Evolutionary conservation across 805 yeast species (phyloP).

Genomic region (Brettanomyces nanus): DNA sequence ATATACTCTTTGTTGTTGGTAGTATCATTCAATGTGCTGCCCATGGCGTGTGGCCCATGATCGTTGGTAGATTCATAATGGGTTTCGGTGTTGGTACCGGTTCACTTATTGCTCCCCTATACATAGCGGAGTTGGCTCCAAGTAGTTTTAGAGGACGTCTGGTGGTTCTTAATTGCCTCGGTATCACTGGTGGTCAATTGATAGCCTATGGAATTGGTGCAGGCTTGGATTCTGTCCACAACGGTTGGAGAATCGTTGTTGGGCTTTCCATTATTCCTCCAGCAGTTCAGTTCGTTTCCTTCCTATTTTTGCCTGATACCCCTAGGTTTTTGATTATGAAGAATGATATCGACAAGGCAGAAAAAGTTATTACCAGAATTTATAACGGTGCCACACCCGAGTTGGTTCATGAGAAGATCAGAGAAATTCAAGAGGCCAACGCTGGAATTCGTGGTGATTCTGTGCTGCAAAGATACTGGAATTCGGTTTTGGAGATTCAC

Average conservation of each 20-base stretch:
- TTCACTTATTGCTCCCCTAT: constrained; percentile 87
- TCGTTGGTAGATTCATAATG: constrained; percentile 82
- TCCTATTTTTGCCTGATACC: constrained; percentile 87
- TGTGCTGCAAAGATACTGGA: constrained; percentile 40
- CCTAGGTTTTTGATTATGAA: constrained; percentile 83
- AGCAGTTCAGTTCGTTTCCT: constrained; percentile 62
- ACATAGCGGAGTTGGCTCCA: constrained; percentile 89
- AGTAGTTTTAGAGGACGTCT: constrained; percentile 84
- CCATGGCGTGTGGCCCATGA: constrained; percentile 81
- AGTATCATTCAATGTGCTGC: constrained; percentile 80
- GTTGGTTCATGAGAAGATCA: constrained; percentile 57
- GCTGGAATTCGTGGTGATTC: constrained; percentile 36
- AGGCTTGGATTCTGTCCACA: constrained; percentile 59
- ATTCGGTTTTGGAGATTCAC: constrained; percentile 57
- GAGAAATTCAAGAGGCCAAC: constrained; percentile 50
- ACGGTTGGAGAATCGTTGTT: constrained; percentile 92
- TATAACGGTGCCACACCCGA: constrained; percentile 57
- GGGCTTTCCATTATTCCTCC: constrained; percentile 90
- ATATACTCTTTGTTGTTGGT: constrained; percentile 74
- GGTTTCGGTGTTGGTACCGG: constrained; percentile 97
- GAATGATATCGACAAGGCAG: constrained; percentile 58
- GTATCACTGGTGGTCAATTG: constrained; percentile 92
- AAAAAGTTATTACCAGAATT: constrained; percentile 51
- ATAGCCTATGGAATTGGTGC: constrained; percentile 93
- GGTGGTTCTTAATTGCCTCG: constrained; percentile 79